Evolutionary conservation across 2,329 filamentous ascomycete genomes (phyloP).

Genomic region (Aspergillus sp.): DNA sequence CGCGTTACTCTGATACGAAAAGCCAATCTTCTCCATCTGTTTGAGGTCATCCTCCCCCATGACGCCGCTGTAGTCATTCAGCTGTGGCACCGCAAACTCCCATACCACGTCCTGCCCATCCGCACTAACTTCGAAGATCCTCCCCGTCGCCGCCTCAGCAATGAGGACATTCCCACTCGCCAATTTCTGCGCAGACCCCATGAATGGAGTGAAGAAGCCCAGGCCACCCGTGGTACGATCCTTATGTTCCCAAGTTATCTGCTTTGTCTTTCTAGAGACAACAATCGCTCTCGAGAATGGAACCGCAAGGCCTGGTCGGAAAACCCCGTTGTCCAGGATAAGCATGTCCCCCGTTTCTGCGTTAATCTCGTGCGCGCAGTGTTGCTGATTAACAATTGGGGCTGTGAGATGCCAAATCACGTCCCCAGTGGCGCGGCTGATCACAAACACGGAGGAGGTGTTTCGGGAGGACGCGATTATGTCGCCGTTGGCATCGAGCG

Average conservation of each 20-base stretch:
- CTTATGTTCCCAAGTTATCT: slow-evolving; percentile 47
- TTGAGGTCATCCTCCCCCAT: slow-evolving; percentile 21
- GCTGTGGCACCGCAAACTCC: slow-evolving; percentile 47
- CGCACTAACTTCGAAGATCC: slow-evolving; percentile 47
- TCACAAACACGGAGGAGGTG: slow-evolving; percentile 46
- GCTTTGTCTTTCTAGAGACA: slow-evolving; percentile 38
- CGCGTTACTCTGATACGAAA: slow-evolving; percentile 44
- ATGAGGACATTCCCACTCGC: slow-evolving; percentile 45
- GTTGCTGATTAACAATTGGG: slow-evolving; percentile 45
- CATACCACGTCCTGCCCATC: slow-evolving; percentile 42
- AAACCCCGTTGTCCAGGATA: slow-evolving; percentile 50
- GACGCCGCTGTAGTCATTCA: slow-evolving; percentile 38
- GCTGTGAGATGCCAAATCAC: slow-evolving; percentile 46
- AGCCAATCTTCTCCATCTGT: slow-evolving; percentile 39
- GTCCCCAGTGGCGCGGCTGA: slow-evolving; percentile 40
- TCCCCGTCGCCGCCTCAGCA: slow-evolving; percentile 45
- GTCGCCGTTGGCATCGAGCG: slow-evolving; percentile 38
- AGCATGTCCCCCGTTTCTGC: slow-evolving; percentile 42
- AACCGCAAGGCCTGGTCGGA: slow-evolving; percentile 40
- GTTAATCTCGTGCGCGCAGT: slow-evolving; percentile 44
- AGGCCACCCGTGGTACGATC: slow-evolving; percentile 38
- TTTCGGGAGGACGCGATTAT: slow-evolving; percentile 47
- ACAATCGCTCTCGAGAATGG: slow-evolving; percentile 47
- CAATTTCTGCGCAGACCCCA: slow-evolving; percentile 48
- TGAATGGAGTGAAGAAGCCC: slow-evolving; percentile 49